A percentile compares a stretch with the other conserved stretches of the same genome.
Evolutionary conservation across 2,329 filamentous ascomycete genomes (phyloP).

Genomic region (Didymella segeticola): DNA sequence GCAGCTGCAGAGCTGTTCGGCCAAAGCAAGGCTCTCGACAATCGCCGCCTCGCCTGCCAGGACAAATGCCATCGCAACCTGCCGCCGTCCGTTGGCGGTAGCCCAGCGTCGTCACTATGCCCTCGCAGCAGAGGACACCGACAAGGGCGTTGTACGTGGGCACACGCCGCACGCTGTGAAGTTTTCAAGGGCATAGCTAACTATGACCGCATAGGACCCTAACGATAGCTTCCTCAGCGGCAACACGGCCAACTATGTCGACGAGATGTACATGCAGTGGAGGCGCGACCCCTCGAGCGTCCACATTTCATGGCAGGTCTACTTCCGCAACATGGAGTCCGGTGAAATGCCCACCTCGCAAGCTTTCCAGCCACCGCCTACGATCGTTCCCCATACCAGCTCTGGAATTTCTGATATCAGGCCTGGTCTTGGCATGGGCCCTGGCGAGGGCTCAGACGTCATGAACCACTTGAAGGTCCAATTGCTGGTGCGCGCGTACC

Average conservation of each 20-base stretch:
- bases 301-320: conserved; percentile 98
- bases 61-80: conserved; percentile 53
- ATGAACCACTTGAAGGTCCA: conserved; percentile 98
- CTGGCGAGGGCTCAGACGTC: conserved; percentile 78
- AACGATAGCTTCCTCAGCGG: conserved; percentile 97
- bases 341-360: conserved; percentile 97
- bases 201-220: conserved; percentile 65
- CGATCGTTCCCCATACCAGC: conserved; percentile 81
- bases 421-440: conserved; percentile 70
- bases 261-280: conserved; percentile 99
- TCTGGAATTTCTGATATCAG: conserved; percentile 76
- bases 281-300: conserved; percentile 91
- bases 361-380: conserved; percentile 95
- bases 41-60: conserved; percentile 47
- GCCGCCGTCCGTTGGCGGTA: conserved; percentile 56
- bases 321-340: conserved; percentile 99
- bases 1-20: conserved; percentile 65
- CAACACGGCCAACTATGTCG: conserved; percentile 97
- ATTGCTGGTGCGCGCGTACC: conserved; percentile 94
- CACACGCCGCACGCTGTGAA: conserved; percentile 8
- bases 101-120: conserved; percentile 64
- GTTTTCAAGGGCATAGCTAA: conserved; percentile 28
- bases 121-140: conserved; percentile 63
- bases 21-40: conserved; percentile 53
- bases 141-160: conserved; percentile 65